A percentile compares a stretch with the other conserved stretches of the same genome.
phyloP scores from a whole-genome alignment of 768 basidiomycete species.

The Leccinum arenicola region DNA sequence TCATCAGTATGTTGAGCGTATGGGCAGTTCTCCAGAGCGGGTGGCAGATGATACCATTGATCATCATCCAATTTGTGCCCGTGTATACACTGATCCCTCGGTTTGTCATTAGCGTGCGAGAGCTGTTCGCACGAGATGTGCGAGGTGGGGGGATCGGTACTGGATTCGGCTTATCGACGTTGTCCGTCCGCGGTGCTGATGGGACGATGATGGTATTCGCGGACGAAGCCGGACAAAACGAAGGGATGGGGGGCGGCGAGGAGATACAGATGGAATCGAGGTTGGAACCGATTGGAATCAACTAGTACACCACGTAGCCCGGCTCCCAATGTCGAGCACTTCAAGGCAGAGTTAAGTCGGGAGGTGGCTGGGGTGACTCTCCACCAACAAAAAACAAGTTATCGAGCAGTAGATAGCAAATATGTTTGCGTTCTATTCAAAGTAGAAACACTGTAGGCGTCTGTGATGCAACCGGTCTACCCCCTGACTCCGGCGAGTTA shows the following conservation, averaged over 20 bases:
- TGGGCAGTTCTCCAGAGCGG: background rate
- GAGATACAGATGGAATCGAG: background rate
- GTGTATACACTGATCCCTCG: background rate
- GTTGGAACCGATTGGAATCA: background rate
- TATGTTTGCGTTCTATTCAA: conserved; percentile 68
- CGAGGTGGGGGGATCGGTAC: background rate
- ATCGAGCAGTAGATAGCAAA: conserved; percentile 72
- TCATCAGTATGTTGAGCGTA: background rate
- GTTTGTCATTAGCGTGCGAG: background rate
- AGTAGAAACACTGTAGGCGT: conserved; percentile 45
- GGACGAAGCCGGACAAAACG: background rate
- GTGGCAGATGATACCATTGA: background rate
- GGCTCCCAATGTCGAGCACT: conserved; percentile 71
- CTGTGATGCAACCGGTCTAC: too few species aligned
- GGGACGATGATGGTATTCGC: background rate
- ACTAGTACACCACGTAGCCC: conserved; percentile 34
- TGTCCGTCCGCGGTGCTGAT: background rate
- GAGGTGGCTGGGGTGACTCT: conserved; percentile 74
- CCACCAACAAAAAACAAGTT: conserved; percentile 57
- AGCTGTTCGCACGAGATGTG: background rate
- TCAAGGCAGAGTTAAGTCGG: conserved; percentile 74
- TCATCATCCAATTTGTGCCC: background rate
- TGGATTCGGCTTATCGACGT: background rate
- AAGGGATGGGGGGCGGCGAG: background rate
- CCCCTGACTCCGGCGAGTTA: too few species aligned